Evolutionary conservation across 1,139 yeast species (phyloP), one percentile per base, ranked within the genome.

Genomic region (Arxiozyma slooffiae): DNA sequence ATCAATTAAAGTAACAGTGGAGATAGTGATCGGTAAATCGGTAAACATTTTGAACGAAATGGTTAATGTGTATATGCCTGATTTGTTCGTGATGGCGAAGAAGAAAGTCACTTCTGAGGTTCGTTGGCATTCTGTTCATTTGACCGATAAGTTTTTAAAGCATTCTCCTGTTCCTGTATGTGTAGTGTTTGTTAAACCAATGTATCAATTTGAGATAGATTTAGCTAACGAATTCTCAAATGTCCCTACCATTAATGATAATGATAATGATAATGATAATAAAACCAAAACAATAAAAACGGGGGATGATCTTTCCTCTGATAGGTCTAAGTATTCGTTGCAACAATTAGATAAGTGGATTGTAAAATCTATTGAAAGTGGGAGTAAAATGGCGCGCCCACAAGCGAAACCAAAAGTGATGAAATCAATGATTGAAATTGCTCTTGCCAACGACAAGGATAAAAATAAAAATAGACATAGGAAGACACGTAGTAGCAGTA

Each of bases 141-240:
- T 85, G 43, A 76, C 82, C 26, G 90, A 84, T 62, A 69, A 84
- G 48, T 68, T 84, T 49, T 83, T 83, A 37, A 80, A 78, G 53
- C 74, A 76, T 55, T 82, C 77, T 58, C 83, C 86, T 1, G 71
- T 82, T 16, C 92, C 94, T 0, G 78, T 81, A 8, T 73, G 83
- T 22, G 76, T 83, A 36, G 82, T 80, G 0, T 88, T 92, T 0
- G 82, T 86, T 1, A 70, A 73, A 56, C 80, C 82, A 55, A 77
- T 82, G 81, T 71, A 67, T 52, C 62, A 68, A 20, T 82, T 80
- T 66, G 88, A 83, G 61, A 54, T 61, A 5, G 60, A 46, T 39
- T 47, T 52, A 41, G 44, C 37, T 22, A 42, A 34, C 1, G 44
- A 44, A 20, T 43, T 38, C 18, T 14, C 16, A 2, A 39, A 26